Conservation (phyloP, 108 stramenopile genomes). For the Conticribra guillardii region DNA sequence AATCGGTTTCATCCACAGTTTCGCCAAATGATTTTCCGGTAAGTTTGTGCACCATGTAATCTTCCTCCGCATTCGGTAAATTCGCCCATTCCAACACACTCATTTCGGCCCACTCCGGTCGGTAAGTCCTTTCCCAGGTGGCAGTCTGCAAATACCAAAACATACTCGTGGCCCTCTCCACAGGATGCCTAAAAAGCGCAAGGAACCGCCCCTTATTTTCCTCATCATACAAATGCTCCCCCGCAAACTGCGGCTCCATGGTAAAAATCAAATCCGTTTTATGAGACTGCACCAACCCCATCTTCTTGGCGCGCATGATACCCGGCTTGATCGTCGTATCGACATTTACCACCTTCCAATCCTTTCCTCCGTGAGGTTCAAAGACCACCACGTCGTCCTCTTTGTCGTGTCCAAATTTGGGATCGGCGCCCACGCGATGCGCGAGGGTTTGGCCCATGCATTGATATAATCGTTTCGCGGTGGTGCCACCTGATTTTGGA, state of each 20-base stretch:
- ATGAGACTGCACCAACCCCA: slow-evolving; percentile 36
- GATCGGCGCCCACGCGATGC: slow-evolving; percentile 44
- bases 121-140: slow-evolving; percentile 48
- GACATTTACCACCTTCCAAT: slow-evolving; percentile 51
- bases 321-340: slow-evolving; percentile 49
- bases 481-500: slow-evolving; percentile 51
- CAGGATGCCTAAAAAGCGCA: slow-evolving; percentile 48
- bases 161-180: slow-evolving; percentile 43
- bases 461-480: slow-evolving; percentile 48
- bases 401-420: slow-evolving; percentile 32
- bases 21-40: slow-evolving; percentile 27
- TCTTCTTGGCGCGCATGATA: slow-evolving; percentile 37
- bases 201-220: slow-evolving; percentile 45
- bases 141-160: slow-evolving; percentile 54
- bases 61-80: slow-evolving; percentile 21
- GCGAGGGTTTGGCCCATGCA: slow-evolving; percentile 47
- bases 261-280: slow-evolving; percentile 56
- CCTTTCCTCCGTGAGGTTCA: slow-evolving; percentile 28
- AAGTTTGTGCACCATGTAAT: slow-evolving; percentile 38
- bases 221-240: slow-evolving; percentile 38
- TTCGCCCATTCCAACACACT: slow-evolving; percentile 48
- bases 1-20: slow-evolving; percentile 21
- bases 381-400: slow-evolving; percentile 36
- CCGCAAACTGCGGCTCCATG: slow-evolving; percentile 44
- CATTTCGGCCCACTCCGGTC: slow-evolving; percentile 43